Evolutionary conservation across 2,329 filamentous ascomycete genomes (phyloP).

Genomic region (Metarhizium anisopliae): DNA sequence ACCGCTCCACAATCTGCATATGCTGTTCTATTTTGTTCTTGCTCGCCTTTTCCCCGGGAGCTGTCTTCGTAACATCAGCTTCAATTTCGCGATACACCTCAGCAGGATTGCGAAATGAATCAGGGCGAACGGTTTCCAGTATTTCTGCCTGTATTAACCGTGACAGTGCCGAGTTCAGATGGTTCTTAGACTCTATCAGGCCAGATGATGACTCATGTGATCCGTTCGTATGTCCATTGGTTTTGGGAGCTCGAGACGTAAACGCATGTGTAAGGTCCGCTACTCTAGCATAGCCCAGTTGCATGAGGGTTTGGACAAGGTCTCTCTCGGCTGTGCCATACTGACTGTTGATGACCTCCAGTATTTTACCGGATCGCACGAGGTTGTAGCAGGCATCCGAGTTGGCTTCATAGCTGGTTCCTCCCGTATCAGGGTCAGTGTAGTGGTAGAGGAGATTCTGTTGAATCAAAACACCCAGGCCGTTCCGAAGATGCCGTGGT

Average conservation of each 20-base stretch:
- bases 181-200: slow-evolving; percentile 34
- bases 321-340: slow-evolving; percentile 68
- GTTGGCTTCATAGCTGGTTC: slow-evolving; percentile 79
- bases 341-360: slow-evolving; percentile 63
- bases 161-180: slow-evolving; percentile 41
- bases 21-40: slow-evolving; percentile 60
- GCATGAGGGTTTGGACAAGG: slow-evolving; percentile 65
- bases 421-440: slow-evolving; percentile 49
- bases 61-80: slow-evolving; percentile 46
- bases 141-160: slow-evolving; percentile 56
- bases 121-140: slow-evolving; percentile 51
- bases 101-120: slow-evolving; percentile 50
- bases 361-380: slow-evolving; percentile 70
- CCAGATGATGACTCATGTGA: slow-evolving; percentile 21
- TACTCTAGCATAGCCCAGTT: slow-evolving; percentile 68
- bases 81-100: slow-evolving; percentile 56
- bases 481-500: slow-evolving; percentile 69
- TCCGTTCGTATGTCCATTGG: slow-evolving; percentile 26
- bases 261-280: slow-evolving; percentile 61
- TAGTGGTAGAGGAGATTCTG: slow-evolving; percentile 77
- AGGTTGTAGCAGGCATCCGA: slow-evolving; percentile 72
- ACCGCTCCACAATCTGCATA: slow-evolving; percentile 42
- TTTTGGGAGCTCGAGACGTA: slow-evolving; percentile 25
- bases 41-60: slow-evolving; percentile 31
- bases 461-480: slow-evolving; percentile 76